phyloP scores from a whole-genome alignment of 768 basidiomycete genomes.

The Lepiota subincarnata region DNA sequence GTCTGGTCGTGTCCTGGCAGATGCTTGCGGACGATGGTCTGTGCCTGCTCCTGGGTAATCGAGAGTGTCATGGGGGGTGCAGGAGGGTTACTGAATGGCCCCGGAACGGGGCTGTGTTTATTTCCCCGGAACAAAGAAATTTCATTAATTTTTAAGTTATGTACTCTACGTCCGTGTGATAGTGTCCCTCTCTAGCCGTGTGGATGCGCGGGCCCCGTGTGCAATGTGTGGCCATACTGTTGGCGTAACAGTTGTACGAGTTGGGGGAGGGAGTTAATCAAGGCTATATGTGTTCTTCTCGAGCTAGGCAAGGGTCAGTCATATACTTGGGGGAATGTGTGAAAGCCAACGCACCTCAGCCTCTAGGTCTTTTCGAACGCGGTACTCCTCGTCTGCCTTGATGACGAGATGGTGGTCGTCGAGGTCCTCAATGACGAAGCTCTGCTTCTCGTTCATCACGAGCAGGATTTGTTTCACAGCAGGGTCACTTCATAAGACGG shows the following conservation, averaged over 20 bases:
- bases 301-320: constrained; percentile 12
- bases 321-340: neutral
- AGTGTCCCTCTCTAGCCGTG: constrained; percentile 1
- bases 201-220: neutral
- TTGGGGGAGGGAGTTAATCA: constrained; percentile 29
- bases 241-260: too few relatives aligned
- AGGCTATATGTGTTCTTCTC: constrained; percentile 86
- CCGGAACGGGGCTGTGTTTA: too few relatives aligned
- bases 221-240: too few relatives aligned
- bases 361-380: constrained; percentile 69
- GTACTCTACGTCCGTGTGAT: too few relatives aligned
- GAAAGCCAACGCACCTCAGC: constrained; percentile 60
- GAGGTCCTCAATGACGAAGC: constrained; percentile 83
- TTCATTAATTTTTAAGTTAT: too few relatives aligned
- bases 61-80: neutral
- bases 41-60: constrained; percentile 13
- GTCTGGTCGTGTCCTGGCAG: constrained; percentile 7
- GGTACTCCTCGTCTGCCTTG: constrained; percentile 76
- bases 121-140: too few relatives aligned
- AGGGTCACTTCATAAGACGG: constrained; percentile 64
- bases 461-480: constrained; percentile 88
- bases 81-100: neutral
- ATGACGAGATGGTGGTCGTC: constrained; percentile 83
- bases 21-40: constrained; percentile 10
- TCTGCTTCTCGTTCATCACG: constrained; percentile 73